A percentile compares a stretch with the other conserved stretches of the same genome.
These are phyloP conservation scores for Ormosia emarginata DNA, from an alignment of 306 rosid genomes.

Conservation along the genomic window DNA sequence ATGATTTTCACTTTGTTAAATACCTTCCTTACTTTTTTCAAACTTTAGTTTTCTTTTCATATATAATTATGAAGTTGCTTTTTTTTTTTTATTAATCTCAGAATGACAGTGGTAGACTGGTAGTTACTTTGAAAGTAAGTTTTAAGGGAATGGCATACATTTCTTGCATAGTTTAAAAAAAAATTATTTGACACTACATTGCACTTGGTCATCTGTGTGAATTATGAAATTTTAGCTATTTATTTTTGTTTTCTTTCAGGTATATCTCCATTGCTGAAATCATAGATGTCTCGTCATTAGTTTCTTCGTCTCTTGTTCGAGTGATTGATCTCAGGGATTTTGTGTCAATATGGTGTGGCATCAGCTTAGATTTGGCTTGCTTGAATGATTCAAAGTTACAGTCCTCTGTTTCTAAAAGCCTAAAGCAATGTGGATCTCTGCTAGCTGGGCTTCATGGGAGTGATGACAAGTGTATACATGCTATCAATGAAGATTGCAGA, in stretches of 20 bases:
- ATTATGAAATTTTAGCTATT: background rate
- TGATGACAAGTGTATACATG: slow-evolving; percentile 57
- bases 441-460: slow-evolving; percentile 52
- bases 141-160: background rate
- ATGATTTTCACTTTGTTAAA: background rate
- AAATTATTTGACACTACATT: background rate
- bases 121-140: background rate
- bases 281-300: slow-evolving; percentile 60
- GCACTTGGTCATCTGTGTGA: background rate
- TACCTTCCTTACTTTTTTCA: background rate
- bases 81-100: background rate
- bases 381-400: slow-evolving; percentile 29
- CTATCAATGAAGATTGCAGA: slow-evolving; percentile 71
- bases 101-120: background rate
- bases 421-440: slow-evolving; percentile 65
- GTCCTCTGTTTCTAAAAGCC: slow-evolving; percentile 34
- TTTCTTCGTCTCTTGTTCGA: slow-evolving; percentile 52
- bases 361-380: slow-evolving; percentile 55
- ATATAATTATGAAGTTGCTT: background rate
- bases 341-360: slow-evolving; percentile 64
- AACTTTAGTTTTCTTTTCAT: background rate
- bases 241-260: slow-evolving; percentile 38
- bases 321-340: slow-evolving; percentile 75
- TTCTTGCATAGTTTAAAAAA: slow-evolving; percentile 7
- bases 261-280: slow-evolving; percentile 76